Evolutionary conservation across 2,329 filamentous ascomycete genomes (phyloP), one percentile per base, ranked within the genome.

Genomic region (Biscogniauxia marginata): DNA sequence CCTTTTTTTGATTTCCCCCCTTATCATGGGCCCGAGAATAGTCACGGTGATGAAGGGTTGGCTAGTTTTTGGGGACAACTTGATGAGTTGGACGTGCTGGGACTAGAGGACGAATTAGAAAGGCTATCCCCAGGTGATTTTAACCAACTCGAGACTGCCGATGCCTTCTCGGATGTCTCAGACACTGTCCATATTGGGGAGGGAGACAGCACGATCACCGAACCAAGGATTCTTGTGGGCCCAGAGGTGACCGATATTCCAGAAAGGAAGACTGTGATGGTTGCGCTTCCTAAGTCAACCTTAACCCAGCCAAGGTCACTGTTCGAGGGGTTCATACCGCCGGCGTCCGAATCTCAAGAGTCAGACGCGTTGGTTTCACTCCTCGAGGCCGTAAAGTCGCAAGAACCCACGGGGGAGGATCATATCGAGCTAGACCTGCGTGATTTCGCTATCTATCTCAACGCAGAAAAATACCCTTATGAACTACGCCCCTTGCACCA

Each of bases 401-500:
- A 62, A 5, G 53, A 60, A 4, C 44, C 43, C 3, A 54, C 66
- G 19, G 34, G 57, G 2, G 65, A 69, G 0, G 70, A 68, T 2
- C 77, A 73, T 19, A 56, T 75, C 6, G 82, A 85, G 49, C 75
- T 86, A 11, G 72, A 80, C 3, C 71, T 89, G 0, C 73, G 84
- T 8, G 69, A 83, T 1, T 89, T 89, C 64, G 75, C 76, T 2
- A 72, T 88, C 1, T 89, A 88, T 63, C 69, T 77, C 21, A 65
- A 78, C 47, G 60, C 63, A 0, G 21, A 46, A 0, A 23, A 58
- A 0, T 75, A 78, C 52, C 70, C 72, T 0, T 66, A 72, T 49
- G 84, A 88, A 58, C 77, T 90, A 66, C 73, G 78, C 4, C 73
- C 82, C 0, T 70, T 89, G 0, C 78, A 88, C 20, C 71, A 81